Evolutionary conservation across 2,329 filamentous ascomycete genomes (phyloP).

Genomic region (Westerdykella aurantiaca): DNA sequence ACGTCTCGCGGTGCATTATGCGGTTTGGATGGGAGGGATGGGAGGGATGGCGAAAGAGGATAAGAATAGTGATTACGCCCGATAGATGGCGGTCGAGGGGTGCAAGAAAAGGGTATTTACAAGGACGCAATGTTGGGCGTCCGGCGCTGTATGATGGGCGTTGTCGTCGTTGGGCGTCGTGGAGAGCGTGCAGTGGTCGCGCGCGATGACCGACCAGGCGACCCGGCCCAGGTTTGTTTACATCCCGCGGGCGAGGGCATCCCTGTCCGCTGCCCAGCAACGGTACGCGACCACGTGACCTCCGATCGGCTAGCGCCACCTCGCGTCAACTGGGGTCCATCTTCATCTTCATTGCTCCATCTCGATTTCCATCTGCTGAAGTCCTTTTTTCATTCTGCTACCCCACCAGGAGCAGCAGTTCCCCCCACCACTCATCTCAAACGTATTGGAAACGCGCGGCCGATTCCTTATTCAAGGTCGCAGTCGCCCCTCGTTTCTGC

Average conservation of each 20-base stretch:
- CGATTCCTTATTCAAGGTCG: too few species aligned
- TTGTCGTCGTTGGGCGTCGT: not conserved
- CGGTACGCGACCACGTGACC: not conserved
- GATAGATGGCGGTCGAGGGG: not conserved
- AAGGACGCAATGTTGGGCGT: not conserved
- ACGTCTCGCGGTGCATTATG: not conserved
- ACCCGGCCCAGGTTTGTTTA: not conserved
- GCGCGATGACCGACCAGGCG: not conserved
- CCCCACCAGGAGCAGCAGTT: not conserved
- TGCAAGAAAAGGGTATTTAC: not conserved
- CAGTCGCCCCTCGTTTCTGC: too few species aligned
- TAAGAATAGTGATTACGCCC: not conserved
- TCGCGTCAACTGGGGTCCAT: not conserved
- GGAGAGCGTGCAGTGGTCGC: too few species aligned
- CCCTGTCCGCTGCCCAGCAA: not conserved
- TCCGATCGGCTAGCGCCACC: not conserved
- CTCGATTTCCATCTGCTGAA: not conserved
- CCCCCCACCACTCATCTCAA: not conserved
- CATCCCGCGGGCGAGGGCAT: not conserved
- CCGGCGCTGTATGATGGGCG: not conserved
- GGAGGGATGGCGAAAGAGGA: not conserved
- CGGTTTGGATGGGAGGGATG: not conserved
- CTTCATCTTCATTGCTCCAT: not conserved
- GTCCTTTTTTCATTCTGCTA: not conserved
- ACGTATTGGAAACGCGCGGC: too few species aligned